Percentiles rank a stretch among this genome's conserved stretches.
phyloP scores from a whole-genome alignment of 2,329 filamentous ascomycete genomes.

The Colletotrichum acutatum region DNA sequence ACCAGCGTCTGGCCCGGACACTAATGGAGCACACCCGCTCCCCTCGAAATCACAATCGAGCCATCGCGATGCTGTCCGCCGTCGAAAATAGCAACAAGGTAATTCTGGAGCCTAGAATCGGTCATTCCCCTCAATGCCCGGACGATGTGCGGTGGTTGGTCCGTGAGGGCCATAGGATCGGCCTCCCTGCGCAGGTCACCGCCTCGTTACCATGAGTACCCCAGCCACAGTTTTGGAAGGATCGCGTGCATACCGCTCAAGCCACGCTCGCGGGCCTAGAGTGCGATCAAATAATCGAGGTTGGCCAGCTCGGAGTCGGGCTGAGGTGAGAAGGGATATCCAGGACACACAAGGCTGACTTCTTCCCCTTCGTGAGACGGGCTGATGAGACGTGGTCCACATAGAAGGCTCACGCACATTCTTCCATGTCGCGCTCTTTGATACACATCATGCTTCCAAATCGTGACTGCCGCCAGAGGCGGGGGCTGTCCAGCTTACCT shows the following conservation, averaged over 20 bases:
- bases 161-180: slow-evolving; percentile 20
- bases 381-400: not conserved
- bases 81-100: slow-evolving; percentile 25
- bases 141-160: slow-evolving; percentile 25
- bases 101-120: slow-evolving; percentile 32
- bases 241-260: slow-evolving; percentile 23
- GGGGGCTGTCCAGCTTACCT: not conserved
- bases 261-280: slow-evolving; percentile 9
- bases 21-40: not conserved
- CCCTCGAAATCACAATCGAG: not conserved
- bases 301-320: slow-evolving; percentile 9
- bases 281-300: not conserved
- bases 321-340: slow-evolving; percentile 26
- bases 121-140: slow-evolving; percentile 18
- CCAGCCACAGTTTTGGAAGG: slow-evolving; percentile 30
- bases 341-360: slow-evolving; percentile 18
- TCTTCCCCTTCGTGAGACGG: not conserved
- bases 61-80: not conserved
- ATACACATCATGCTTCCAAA: not conserved
- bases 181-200: slow-evolving; percentile 26
- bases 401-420: not conserved
- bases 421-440: not conserved
- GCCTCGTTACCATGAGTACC: slow-evolving; percentile 7
- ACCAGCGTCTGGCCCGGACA: not conserved
- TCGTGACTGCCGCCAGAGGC: not conserved